Evolutionary conservation across 2,329 filamentous ascomycete species (phyloP).

Genomic region (Xylaria multiplex): DNA sequence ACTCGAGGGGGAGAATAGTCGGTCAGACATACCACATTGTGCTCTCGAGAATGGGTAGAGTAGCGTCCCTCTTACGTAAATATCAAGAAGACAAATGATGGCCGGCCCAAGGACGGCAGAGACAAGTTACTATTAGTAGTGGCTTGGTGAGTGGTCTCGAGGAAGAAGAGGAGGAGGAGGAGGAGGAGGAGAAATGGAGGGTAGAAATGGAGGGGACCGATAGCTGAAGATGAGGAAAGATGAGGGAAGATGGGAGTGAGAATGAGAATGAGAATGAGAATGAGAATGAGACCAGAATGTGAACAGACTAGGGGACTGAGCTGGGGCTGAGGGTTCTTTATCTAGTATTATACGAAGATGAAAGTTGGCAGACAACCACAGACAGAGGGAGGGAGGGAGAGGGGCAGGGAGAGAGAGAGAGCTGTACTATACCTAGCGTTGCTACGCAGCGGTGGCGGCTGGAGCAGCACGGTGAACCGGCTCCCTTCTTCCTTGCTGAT

Average conservation of each 20-base stretch:
- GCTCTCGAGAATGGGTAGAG: slow-evolving; percentile 30
- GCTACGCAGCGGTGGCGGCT: slow-evolving; percentile 34
- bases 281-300: slow-evolving; percentile 39
- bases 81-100: slow-evolving; percentile 34
- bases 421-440: slow-evolving; percentile 26
- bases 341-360: slow-evolving; percentile 32
- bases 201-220: slow-evolving; percentile 24
- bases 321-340: slow-evolving; percentile 38
- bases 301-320: slow-evolving; percentile 35
- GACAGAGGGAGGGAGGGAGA: no score
- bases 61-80: slow-evolving; percentile 29
- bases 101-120: slow-evolving; percentile 22
- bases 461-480: slow-evolving; percentile 33
- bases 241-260: slow-evolving; percentile 35
- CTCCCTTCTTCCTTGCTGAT: slow-evolving; percentile 21
- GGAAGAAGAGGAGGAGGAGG: slow-evolving; percentile 2
- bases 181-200: slow-evolving; percentile 27
- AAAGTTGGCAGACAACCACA: slow-evolving; percentile 25
- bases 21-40: slow-evolving; percentile 50
- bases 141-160: slow-evolving; percentile 1
- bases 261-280: slow-evolving; percentile 36
- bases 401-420: no score
- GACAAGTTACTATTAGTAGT: slow-evolving; percentile 6
- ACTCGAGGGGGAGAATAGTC: slow-evolving; percentile 25
- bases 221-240: background rate